Evolutionary conservation across 2,329 filamentous ascomycete genomes (phyloP), one percentile per base, ranked within the genome.

Genomic region (Scopulariopsis brevicaulis): DNA sequence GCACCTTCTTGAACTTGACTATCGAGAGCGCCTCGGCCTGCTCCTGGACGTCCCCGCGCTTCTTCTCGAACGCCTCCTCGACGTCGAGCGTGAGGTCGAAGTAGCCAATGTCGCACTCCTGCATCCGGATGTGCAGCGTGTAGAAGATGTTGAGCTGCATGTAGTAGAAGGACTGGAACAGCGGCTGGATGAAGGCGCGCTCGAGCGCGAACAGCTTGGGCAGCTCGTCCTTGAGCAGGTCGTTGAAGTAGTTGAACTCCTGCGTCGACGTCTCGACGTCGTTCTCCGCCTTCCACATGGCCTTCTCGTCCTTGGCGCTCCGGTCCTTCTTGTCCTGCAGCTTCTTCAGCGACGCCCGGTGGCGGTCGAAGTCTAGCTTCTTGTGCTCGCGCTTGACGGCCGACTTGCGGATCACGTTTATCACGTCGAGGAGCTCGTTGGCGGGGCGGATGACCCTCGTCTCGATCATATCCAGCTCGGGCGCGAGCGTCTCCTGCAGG

Each of bases 81-180:
- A 99, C 87, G 66, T 96, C 92, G 35, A 89, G 80, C 1, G 88
- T 89, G 56, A 99, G 81, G 71, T 99, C 89, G 72, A 99, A 99
- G 74, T 99, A 99, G 61, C 91, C 91, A 68, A 99, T 99, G 68
- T 97, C 92, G 70, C 95, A 91, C 64, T 82, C 85, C 75, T 99
- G 94, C 94, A 99, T 99, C 74, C 87, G 90, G 73, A 97, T 93
- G 71, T 99, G 94, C 57, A 99, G 79, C 1, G 94, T 99, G 74
- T 99, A 99, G 72, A 97, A 99, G 63, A 99, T 90, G 72, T 99
- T 99, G 63, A 99, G 83, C 73, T 99, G 94, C 94, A 99, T 99
- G 78, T 97, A 99, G 75, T 99, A 99, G 76, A 99, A 99, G 11
- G 90, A 96, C 71, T 97, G 94, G 79, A 99, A 99, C 8, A 99